Evolutionary conservation across 192 early-diverging fungal genomes (phyloP), one percentile per base, ranked within the genome.

Genomic region (Chytriomyces hyalinus): DNA sequence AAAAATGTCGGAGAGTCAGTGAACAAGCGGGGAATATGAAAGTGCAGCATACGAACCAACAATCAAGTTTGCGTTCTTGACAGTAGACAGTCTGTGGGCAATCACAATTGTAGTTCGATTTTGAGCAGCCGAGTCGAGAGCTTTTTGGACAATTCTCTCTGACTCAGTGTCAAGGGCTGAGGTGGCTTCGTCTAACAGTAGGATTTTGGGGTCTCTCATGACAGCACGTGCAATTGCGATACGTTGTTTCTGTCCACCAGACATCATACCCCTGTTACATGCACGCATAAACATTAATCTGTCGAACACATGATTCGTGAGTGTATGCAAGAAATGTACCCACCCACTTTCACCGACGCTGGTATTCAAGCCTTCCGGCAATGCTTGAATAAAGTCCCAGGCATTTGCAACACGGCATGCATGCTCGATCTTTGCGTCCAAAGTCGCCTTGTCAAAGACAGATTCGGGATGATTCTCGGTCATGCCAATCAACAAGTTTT

Each of bases 191-290:
- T 89, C 88, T 45, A 89, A 73, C 3, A 89, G 59, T 69, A 99
- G 87, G 9, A 98, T 94, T 26, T 82, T 83, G 11, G 96, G 95
- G 77, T 96, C 88, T 71, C 92, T 91, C 61, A 96, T 88, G 45
- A 98, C 82, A 20, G 94, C 94, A 67, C 96, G 89, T 0, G 96
- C 96, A 88, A 99, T 99, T 62, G 95, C 94, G 80, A 98, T 95
- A 73, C 97, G 90, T 85, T 97, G 95, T 81, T 96, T 96, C 80
- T 97, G 94, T 46, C 95, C 95, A 64, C 95, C 95, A 64, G 91
- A 93, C 26, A 96, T 75, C 73, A 92, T 90, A 9, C 61, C 49
- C 1, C 36, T 36, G 36, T 36, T 36, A 36, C 36, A 36, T 4
- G 36, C 36, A 36, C 36, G 36, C 36, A 36, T 36, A 36, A 36